These are phyloP conservation scores for Podospora bellae-mahoneyi DNA, from an alignment of 495 filamentous ascomycete genomes.

Conservation along the genomic window DNA sequence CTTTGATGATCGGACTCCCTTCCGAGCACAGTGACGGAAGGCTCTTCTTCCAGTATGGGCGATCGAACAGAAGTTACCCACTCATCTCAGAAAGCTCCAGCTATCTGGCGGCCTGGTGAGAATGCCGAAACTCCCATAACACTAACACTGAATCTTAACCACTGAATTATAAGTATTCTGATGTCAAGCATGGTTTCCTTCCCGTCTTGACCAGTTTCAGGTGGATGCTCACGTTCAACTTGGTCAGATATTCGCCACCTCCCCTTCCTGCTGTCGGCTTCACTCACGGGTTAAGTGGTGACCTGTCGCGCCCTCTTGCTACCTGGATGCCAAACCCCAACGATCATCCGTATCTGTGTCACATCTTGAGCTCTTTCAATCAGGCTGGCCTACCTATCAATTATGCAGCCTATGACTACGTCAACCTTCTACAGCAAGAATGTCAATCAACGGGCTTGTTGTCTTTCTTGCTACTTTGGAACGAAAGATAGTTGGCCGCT, in stretches of 20 bases:
- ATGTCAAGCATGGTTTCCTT: neutral
- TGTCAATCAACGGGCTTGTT: neutral
- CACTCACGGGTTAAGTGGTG: neutral
- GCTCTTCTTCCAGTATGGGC: neutral
- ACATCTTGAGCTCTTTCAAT: neutral
- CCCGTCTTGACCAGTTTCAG: neutral
- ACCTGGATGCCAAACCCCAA: neutral
- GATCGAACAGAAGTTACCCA: neutral
- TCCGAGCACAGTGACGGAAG: neutral
- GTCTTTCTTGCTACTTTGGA: neutral
- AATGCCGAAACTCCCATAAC: neutral
- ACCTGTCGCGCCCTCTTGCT: neutral
- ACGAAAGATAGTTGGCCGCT: neutral
- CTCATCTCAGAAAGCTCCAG: neutral
- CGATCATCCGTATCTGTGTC: neutral
- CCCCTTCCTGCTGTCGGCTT: neutral
- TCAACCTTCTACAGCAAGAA: neutral
- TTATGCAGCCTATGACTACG: neutral
- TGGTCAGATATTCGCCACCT: neutral
- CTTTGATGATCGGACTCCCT: neutral
- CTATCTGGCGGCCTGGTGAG: neutral
- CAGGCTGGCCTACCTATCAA: neutral
- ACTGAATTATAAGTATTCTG: neutral
- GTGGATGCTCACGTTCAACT: neutral
- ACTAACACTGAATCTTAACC: neutral